phyloP scores from a whole-genome alignment of 2,329 filamentous ascomycete genomes.

The Onygenales sp. region DNA sequence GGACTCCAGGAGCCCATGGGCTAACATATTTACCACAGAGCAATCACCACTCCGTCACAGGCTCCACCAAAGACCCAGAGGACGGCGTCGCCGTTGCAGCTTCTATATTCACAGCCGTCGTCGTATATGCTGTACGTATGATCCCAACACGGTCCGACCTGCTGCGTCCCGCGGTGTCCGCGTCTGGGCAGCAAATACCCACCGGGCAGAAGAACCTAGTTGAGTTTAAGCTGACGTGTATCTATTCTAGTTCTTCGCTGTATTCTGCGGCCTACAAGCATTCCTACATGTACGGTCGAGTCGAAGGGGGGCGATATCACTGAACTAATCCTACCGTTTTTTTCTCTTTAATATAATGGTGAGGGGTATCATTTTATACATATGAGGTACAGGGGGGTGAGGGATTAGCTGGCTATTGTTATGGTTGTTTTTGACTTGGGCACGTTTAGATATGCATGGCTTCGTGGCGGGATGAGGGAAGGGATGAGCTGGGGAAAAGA shows the following conservation, averaged over 20 bases:
- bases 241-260: slow-evolving; percentile 61
- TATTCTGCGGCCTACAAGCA: slow-evolving; percentile 87
- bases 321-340: slow-evolving; percentile 38
- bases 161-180: neutral
- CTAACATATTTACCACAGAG: slow-evolving; percentile 24
- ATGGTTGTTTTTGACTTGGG: too few relatives aligned
- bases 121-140: slow-evolving; percentile 73
- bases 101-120: slow-evolving; percentile 78
- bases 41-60: slow-evolving; percentile 76
- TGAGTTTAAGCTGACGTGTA: neutral
- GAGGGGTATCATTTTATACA: neutral
- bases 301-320: slow-evolving; percentile 71
- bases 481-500: too few relatives aligned
- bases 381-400: neutral
- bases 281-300: slow-evolving; percentile 75
- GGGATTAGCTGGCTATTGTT: neutral
- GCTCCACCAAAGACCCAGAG: slow-evolving; percentile 58
- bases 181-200: neutral
- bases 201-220: neutral
- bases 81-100: slow-evolving; percentile 70
- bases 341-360: neutral
- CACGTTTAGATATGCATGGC: too few relatives aligned
- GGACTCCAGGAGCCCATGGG: neutral
- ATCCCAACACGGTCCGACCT: neutral
- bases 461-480: too few relatives aligned